A percentile compares a stretch with the other conserved stretches of the same genome.
phyloP scores from a whole-genome alignment of 169 alveolate genomes.

The Plasmodium relictum region DNA sequence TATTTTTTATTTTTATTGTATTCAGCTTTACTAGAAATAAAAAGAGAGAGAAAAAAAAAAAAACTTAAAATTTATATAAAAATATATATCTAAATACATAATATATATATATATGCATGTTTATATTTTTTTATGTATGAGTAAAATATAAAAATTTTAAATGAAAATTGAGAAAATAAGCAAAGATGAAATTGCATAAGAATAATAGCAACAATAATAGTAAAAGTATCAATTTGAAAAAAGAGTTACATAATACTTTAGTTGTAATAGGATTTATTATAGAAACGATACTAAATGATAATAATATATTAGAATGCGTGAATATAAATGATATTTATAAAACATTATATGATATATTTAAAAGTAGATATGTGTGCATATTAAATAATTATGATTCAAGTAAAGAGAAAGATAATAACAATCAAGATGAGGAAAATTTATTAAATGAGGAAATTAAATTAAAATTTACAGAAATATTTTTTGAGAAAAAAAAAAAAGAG shows the following conservation, averaged over 20 bases:
- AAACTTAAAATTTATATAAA: too few relatives aligned
- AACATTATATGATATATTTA: conserved; percentile 31
- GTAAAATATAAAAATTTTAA: not conserved
- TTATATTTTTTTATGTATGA: too few relatives aligned
- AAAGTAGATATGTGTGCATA: conserved; percentile 21
- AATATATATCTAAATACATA: too few relatives aligned
- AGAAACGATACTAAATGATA: conserved; percentile 46
- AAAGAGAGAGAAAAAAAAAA: too few relatives aligned
- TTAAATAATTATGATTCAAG: conserved; percentile 1
- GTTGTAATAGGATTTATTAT: conserved; percentile 49
- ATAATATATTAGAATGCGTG: conserved; percentile 40
- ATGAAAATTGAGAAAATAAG: too few relatives aligned
- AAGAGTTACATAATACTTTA: conserved; percentile 25
- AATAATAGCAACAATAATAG: not conserved
- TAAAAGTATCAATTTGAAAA: conserved; percentile 34
- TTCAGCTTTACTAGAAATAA: too few relatives aligned
- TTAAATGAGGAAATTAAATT: conserved; percentile 28
- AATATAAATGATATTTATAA: conserved; percentile 53
- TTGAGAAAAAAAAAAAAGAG: conserved; percentile 6
- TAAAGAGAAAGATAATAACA: not conserved
- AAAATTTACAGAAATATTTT: conserved; percentile 53
- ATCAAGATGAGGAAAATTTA: not conserved
- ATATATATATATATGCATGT: not conserved
- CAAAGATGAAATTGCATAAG: conserved; percentile 4
- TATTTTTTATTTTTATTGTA: too few relatives aligned